Conservation (phyloP, 2,329 filamentous ascomycete species). For the Venturia nashicola region DNA sequence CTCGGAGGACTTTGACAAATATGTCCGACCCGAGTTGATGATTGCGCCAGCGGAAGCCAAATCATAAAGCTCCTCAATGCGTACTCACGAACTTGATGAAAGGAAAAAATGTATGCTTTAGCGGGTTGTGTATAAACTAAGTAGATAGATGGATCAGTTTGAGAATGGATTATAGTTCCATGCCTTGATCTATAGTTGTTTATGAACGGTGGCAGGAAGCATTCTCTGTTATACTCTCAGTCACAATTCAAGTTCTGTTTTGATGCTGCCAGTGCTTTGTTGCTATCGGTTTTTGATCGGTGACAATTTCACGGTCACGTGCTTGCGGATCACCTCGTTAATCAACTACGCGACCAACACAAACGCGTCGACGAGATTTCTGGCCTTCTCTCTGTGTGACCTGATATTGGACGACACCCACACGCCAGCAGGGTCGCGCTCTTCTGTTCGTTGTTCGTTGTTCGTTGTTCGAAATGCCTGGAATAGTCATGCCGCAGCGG, state of each 20-base stretch:
- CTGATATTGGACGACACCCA: background rate
- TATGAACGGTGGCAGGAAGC: too few species aligned
- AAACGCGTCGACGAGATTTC: background rate
- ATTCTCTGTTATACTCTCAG: too few species aligned
- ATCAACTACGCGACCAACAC: background rate
- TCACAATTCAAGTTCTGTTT: too few species aligned
- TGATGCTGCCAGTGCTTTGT: too few species aligned
- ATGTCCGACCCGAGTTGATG: slow-evolving; percentile 93
- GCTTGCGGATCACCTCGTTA: background rate
- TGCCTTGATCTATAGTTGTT: too few species aligned
- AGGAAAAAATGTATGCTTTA: background rate
- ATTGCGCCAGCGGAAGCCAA: slow-evolving; percentile 65
- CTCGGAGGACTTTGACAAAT: slow-evolving; percentile 76
- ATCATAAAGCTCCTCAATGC: background rate
- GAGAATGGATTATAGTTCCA: background rate
- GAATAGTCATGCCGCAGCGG: background rate
- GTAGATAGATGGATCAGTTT: background rate
- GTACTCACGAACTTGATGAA: background rate
- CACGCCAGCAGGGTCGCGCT: background rate
- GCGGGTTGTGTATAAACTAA: background rate
- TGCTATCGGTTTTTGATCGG: too few species aligned
- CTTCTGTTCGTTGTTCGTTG: background rate
- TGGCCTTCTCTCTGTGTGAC: background rate
- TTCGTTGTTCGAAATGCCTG: background rate
- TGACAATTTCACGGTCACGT: too few species aligned